A percentile compares a stretch with the other conserved stretches of the same genome.
Evolutionary conservation across 305 asterid species (phyloP).

Genomic region (Plantago lanceolata): DNA sequence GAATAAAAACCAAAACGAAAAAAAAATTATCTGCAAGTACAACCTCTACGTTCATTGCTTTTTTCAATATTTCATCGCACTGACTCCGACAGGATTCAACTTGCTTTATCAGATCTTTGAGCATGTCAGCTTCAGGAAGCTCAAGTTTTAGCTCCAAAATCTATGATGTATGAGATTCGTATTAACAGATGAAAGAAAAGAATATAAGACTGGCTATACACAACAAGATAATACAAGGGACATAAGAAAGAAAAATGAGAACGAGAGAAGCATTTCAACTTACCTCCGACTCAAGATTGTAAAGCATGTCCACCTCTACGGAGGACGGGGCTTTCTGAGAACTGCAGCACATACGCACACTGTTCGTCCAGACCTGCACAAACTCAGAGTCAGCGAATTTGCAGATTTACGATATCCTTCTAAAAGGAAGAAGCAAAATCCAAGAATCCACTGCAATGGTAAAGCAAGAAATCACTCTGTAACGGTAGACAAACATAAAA

Average conservation of each 20-base stretch:
- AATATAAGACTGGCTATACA: slow-evolving; percentile 13
- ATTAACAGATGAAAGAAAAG: not conserved
- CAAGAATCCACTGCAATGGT: slow-evolving; percentile 12
- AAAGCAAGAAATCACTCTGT: not conserved
- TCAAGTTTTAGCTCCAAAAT: slow-evolving; percentile 55
- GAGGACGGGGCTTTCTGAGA: slow-evolving; percentile 50
- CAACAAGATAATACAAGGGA: slow-evolving; percentile 11
- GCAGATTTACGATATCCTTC: slow-evolving; percentile 15
- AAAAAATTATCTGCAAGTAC: slow-evolving; percentile 26
- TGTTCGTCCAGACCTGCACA: slow-evolving; percentile 68
- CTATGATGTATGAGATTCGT: slow-evolving; percentile 34
- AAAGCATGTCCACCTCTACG: slow-evolving; percentile 60
- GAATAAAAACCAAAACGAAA: slow-evolving; percentile 10
- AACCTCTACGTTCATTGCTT: slow-evolving; percentile 56
- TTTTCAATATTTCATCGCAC: slow-evolving; percentile 66
- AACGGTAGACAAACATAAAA: not conserved
- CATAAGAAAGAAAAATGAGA: slow-evolving; percentile 5
- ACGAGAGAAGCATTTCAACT: slow-evolving; percentile 14
- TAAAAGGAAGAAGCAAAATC: slow-evolving; percentile 6
- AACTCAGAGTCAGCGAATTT: slow-evolving; percentile 16
- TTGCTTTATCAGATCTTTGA: slow-evolving; percentile 47
- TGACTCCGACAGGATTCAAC: slow-evolving; percentile 60
- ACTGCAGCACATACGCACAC: slow-evolving; percentile 54
- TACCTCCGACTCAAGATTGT: slow-evolving; percentile 79
- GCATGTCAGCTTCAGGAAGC: slow-evolving; percentile 66